Evolutionary conservation across 805 yeast genomes (phyloP), one percentile per base, ranked within the genome.

Genomic region (Dipodascus albidus): DNA sequence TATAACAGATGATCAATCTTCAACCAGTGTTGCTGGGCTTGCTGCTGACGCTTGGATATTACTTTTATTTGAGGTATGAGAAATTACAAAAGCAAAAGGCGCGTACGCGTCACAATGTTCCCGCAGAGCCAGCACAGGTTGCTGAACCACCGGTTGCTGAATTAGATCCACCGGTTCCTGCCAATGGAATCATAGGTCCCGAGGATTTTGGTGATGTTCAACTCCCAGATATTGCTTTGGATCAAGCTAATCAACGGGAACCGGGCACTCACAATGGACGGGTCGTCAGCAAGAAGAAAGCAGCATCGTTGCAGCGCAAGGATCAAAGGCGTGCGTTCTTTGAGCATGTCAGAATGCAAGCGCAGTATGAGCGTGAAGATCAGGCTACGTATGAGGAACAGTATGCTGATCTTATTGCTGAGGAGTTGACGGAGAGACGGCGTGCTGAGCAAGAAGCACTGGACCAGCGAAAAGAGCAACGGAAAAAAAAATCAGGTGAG

Each of bases 211-310:
- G 6, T 11, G 44, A 17, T 14, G 6, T 38, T 38, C 20, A 38
- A 38, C 44, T 4, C 6, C 20, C 20, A 11, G 44, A 38, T 19
- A 11, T 3, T 4, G 44, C 17, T 11, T 19, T 38, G 17, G 44
- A 11, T n/a, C 20, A 14, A 38, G 20, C 20, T 17, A 38, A 38
- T 14, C 20, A 14, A 6, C 44, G 44, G 17, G 44, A 14, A 8
- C 20, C 44, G 4, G 44, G 44, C 3, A 38, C 17, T 4, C 6
- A 14, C 15, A 38, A 38, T 38, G 44, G 44, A n/a, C 42, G 38
- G 8, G 38, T 52, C 14, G 54, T 52, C 35, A 50, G 54, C 23
- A 52, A 52, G 50, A 52, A 52, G 27, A 52, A 52, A 31, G 54
- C 50, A 47, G 47, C 47, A 23, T 27, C 47, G 11, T 24, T 52